Base-by-base conservation (phyloP, 768 basidiomycete genomes). In the Aureoboletus auriporus region DNA sequence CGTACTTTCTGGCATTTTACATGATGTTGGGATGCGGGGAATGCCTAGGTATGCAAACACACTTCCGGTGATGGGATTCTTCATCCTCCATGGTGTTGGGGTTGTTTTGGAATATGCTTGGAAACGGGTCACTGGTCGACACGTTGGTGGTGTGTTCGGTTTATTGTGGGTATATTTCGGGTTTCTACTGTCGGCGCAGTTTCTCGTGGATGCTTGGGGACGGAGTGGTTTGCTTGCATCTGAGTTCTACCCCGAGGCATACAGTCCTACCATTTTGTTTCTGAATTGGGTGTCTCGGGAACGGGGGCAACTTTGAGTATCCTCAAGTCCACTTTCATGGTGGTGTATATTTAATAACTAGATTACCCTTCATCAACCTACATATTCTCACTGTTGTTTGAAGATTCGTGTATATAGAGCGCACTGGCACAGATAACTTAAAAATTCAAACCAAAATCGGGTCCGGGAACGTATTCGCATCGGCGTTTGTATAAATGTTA, bases 1-100 rank as follows among this genome's bases (percentile, higher is more conserved):
- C 59, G 41, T 76, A 3, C 50, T 77, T 7, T 88, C 86, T 0
- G 83, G 75, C 5, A n/a, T 79, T 7, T 57, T 86, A 5, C 86
- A 89, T 47, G 73, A 79, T 52, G 31, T 76, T 13, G 82, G 78
- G 11, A 49, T 79, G 44, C 84, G 75, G 71, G 79, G 79, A 6
- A 75, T 84, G 76, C 76, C 74, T 1, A 69, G 69, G 5, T 82
- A 80, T 14, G 65, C 69, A 1, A 76, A 84, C 35, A 71, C 77
- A 0, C 11, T 48, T 7, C 44, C 47, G 8, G 65, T 80, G 6
- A 63, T 67, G 1, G 76, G 75, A 1, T 84, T 78, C 60, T 87
- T 85, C 59, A 35, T 84, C 39, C 61, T 80, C 59, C 80, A 76
- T 52, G 83, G 76, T 10, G 55, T 80, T 1, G 81, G 80, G 2